These are phyloP conservation scores for Hericium alpestre DNA, from an alignment of 768 basidiomycete species.

Conservation along the genomic window DNA sequence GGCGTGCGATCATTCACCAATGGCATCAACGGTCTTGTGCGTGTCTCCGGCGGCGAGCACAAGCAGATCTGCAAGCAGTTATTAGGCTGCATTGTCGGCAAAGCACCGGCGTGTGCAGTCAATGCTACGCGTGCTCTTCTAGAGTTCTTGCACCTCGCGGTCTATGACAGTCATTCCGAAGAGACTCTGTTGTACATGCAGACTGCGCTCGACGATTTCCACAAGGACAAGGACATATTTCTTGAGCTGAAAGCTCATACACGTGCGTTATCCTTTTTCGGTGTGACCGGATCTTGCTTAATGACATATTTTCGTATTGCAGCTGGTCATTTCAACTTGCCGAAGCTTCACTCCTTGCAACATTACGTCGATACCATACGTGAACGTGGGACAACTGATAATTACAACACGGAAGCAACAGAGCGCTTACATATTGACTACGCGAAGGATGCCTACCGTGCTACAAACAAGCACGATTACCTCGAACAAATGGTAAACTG, in stretches of 20 bases:
- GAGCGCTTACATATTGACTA: conserved; percentile 24
- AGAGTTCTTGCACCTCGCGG: conserved; percentile 30
- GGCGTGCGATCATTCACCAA: conserved; percentile 21
- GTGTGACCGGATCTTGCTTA: too few relatives aligned
- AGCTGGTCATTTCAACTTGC: conserved; percentile 8
- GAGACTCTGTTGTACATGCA: conserved; percentile 20
- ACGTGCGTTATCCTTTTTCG: conserved; percentile 13
- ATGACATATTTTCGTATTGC: too few relatives aligned
- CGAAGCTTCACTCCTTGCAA: conserved; percentile 9
- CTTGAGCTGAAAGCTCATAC: conserved; percentile 21
- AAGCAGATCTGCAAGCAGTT: conserved; percentile 19
- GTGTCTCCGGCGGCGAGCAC: conserved; percentile 34
- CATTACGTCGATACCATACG: conserved; percentile 10
- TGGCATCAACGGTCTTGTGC: conserved; percentile 22
- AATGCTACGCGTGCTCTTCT: conserved; percentile 7
- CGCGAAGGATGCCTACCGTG: conserved; percentile 22
- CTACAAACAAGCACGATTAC: conserved; percentile 18
- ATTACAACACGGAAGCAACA: conserved; percentile 22
- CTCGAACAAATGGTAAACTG: conserved; percentile 21
- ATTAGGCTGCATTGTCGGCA: background rate
- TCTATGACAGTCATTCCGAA: conserved; percentile 23
- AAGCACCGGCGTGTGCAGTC: background rate
- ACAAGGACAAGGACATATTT: conserved; percentile 28
- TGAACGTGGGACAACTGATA: conserved; percentile 11
- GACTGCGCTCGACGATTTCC: conserved; percentile 24